Base-by-base conservation (phyloP, 2,329 filamentous ascomycete genomes). In the Diplodia intermedia region DNA sequence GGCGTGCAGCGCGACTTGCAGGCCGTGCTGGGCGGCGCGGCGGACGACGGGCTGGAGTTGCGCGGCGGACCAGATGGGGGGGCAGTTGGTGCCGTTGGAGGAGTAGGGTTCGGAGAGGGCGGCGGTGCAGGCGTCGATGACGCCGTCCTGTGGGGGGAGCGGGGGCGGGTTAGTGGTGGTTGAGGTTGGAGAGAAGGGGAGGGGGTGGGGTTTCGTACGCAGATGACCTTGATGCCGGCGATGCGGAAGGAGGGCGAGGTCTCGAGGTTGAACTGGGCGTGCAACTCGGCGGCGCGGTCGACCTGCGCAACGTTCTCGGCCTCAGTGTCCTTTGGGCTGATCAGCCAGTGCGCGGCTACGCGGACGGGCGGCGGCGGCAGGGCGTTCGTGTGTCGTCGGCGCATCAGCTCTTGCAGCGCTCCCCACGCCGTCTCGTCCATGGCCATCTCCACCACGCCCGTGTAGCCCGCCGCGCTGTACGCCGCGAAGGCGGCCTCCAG, bases 91-190 rank as follows among this genome's bases (percentile, higher is more conserved):
- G 12, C 80, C 78, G 6, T 83, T 84, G 4, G 78, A 75, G 2
- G 83, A 79, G 72, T 90, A 90, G 0, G 88, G 88, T 73, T 89
- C 83, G 1, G 81, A 80, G 1, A 90, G 76, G 0, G 85, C 86
- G 0, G 88, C 88, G 1, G 88, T 90, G 75, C 88, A 90, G 0
- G 86, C 86, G 70, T 90, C 88, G 47, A 90, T 82, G 43, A 89
- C 86, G 12, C 88, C 88, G 69, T 90, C 88, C 43, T 47, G 40
- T 36, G 40, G 4, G 40, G 40, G 14, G 20, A 8, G 4, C 9
- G 6, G 7, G 6, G 4, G 4, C 4, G 43, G 23, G n/a, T 47
- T 47, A 47, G 43, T 9, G 3, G 8, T 20, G 18, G 31, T 31
- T 3, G 3, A 20, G 4, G 43, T 11, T n/a, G 3, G 15, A 43